Evolutionary conservation across 75 land plant genomes (phyloP).

Genomic region (Cryptomeria japonica): DNA sequence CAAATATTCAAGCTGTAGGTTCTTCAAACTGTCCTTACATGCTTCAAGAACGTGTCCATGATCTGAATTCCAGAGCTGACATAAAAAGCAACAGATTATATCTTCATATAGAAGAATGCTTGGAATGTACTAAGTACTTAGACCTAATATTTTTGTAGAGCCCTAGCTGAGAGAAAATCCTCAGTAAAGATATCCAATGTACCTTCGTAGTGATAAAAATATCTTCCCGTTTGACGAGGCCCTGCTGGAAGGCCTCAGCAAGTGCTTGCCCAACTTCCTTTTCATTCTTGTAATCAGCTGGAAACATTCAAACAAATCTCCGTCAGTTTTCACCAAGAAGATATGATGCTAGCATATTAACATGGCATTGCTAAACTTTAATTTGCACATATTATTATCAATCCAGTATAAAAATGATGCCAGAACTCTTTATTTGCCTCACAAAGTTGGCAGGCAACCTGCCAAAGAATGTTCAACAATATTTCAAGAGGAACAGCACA

Average conservation of each 20-base stretch:
- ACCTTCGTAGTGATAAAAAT: conserved; percentile 94
- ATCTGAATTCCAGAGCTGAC: conserved; percentile 95
- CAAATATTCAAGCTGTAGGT: conserved; percentile 87
- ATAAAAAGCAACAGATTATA: not conserved
- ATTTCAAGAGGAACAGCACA: not conserved
- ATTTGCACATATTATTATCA: not conserved
- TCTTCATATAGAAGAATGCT: conserved; percentile 1
- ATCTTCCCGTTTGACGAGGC: conserved; percentile 92
- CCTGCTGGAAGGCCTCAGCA: conserved; percentile 68
- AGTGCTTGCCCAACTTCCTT: conserved; percentile 95
- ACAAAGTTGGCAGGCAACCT: not conserved
- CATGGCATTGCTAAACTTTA: not conserved
- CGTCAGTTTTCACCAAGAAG: not conserved
- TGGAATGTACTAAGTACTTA: not conserved
- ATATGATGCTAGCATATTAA: not conserved
- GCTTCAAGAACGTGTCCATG: conserved; percentile 95
- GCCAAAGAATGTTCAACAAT: not conserved
- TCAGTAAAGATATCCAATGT: conserved; percentile 4
- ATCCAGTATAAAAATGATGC: not conserved
- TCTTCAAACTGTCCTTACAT: conserved; percentile 93
- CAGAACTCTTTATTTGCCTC: not conserved
- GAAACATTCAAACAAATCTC: conserved; percentile 16
- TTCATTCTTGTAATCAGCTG: conserved; percentile 98
- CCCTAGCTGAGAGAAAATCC: conserved; percentile 6
- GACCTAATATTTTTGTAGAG: not conserved